Base-by-base conservation (phyloP, 805 yeast species). In the Ogataea polymorpha region DNA sequence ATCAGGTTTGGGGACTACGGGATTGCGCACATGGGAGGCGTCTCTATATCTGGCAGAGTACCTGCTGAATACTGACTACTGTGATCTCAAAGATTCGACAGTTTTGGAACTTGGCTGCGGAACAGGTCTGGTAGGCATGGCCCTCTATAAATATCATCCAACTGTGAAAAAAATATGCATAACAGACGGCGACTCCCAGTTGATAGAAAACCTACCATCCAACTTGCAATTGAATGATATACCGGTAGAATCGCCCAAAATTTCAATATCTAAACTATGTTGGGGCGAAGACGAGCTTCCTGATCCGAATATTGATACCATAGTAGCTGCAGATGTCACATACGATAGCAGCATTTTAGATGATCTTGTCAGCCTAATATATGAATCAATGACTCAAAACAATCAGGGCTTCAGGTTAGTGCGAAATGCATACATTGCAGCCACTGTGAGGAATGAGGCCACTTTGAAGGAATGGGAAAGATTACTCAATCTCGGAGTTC, bases 1-100 rank as follows among this genome's bases (percentile, higher is more conserved):
- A 11, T 75, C 86, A 26, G 87, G 86, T 1, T 57, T 65, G n/a
- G 95, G 95, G 5, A 82, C 95, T 1, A 91, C 97, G 0, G 97
- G 97, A 0, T 63, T 79, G 40, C 67, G 97, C 29, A 91, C 97
- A 0, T 90, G 97, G 98, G 96, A 88, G 56, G 97, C 96, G 2
- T 84, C 96, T 0, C 50, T 86, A 6, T 86, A 69, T 39, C 62
- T 91, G 6, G 66, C 83, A 1, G 71, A 79, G 27, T 82, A 65
- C 50, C 50, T 86, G 12, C 48, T 66, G 3, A 41, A 39, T 15
- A n/a, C 35, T 5, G 26, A 40, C 4, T 28, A 41, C 5, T 26
- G 32, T 3, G 37, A 51, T 3, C 53, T 65, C 13, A 44, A 40
- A 2, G 56, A 55, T n/a, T 54, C 55, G 24, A 56, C 55, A 0